phyloP scores from a whole-genome alignment of 163 green algal genomes.

The Scenedesmus sp. region DNA sequence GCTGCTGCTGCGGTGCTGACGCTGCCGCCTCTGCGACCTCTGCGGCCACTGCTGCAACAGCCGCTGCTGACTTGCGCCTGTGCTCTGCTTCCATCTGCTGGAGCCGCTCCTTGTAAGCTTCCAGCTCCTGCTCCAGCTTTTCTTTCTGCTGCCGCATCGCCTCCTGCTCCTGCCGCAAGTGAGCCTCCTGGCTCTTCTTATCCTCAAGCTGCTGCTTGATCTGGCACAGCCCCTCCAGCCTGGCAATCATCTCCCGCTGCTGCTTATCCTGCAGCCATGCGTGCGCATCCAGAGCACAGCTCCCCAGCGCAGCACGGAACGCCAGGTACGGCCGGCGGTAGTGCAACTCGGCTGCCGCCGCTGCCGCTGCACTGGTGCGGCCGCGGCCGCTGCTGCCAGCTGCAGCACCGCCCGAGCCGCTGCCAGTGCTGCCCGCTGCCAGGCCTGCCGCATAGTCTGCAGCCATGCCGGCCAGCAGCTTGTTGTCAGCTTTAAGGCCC shows the following conservation, averaged over 20 bases:
- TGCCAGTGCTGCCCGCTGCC: not conserved
- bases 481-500: not conserved
- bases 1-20: not conserved
- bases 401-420: not conserved
- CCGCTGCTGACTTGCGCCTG: not conserved
- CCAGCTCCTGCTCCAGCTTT: slow-evolving; percentile 20
- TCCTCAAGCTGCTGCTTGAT: slow-evolving; percentile 28
- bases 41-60: not conserved
- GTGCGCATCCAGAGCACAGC: not conserved
- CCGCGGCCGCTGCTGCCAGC: not conserved
- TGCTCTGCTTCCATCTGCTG: not conserved
- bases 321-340: slow-evolving; percentile 27
- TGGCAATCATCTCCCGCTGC: slow-evolving; percentile 31
- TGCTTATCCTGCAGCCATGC: slow-evolving; percentile 23
- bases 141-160: slow-evolving; percentile 15
- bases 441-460: not conserved
- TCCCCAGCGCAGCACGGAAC: slow-evolving; percentile 5
- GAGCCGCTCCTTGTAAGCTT: slow-evolving; percentile 9
- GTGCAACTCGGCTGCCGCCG: not conserved
- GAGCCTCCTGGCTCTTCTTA: slow-evolving; percentile 17
- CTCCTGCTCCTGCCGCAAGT: slow-evolving; percentile 14
- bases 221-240: slow-evolving; percentile 11
- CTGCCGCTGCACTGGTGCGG: not conserved
- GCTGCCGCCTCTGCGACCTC: no score
- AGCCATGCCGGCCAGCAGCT: not conserved